Conservation (phyloP, 2,329 filamentous ascomycete genomes). For the Apiospora koreana region DNA sequence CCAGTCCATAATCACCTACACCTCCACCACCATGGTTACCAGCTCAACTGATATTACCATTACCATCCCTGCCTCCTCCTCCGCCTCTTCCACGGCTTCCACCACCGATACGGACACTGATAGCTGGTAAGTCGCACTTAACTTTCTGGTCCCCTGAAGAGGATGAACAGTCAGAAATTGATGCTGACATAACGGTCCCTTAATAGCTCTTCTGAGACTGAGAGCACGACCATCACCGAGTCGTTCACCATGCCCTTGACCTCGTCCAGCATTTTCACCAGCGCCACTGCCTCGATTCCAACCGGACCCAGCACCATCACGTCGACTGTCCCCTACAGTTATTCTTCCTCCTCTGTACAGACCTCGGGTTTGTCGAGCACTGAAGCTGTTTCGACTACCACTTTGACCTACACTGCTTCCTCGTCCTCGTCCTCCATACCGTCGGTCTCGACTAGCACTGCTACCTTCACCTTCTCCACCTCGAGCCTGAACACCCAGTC, state of each 20-base stretch:
- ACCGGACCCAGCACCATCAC: not conserved
- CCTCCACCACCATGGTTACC: not conserved
- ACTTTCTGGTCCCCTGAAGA: not conserved
- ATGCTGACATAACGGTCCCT: not conserved
- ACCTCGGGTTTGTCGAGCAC: not conserved
- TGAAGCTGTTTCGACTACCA: not conserved
- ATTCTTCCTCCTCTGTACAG: not conserved
- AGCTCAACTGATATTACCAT: not conserved
- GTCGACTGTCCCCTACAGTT: not conserved
- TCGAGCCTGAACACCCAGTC: slow-evolving; percentile 2
- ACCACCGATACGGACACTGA: not conserved
- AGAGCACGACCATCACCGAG: not conserved
- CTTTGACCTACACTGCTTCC: not conserved
- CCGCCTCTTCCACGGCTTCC: not conserved
- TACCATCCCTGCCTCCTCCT: not conserved
- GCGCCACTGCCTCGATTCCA: not conserved
- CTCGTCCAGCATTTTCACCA: not conserved
- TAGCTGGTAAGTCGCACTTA: not conserved
- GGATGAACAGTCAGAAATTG: not conserved
- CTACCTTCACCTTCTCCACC: slow-evolving; percentile 16
- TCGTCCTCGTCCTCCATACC: not conserved
- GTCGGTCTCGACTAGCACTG: not conserved
- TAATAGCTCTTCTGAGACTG: not conserved
- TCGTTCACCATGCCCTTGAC: not conserved
- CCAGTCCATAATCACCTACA: not conserved